Base-by-base conservation (phyloP, 2,329 filamentous ascomycete species). In the Colletotrichum cuscutae region DNA sequence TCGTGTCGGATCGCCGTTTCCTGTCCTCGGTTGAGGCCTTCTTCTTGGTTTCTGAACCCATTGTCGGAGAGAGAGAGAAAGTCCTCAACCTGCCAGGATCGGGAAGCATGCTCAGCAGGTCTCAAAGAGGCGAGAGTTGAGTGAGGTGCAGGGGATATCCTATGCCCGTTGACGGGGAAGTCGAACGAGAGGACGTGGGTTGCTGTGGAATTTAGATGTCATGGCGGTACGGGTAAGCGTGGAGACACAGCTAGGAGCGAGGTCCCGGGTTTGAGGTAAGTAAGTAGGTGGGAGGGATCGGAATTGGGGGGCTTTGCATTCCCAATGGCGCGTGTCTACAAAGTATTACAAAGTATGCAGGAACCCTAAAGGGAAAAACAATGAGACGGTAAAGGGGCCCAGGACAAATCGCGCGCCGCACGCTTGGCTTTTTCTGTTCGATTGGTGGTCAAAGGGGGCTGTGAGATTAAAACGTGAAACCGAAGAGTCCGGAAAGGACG, bases 1-100 rank as follows among this genome's bases (percentile, higher is more conserved):
- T 76, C 5, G 79, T 74, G 4, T 79, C 77, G 5, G 78, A 74
- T 42, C 74, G 65, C 9, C 64, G 68, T 30, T 60, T 65, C 15
- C 66, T 49, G 22, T 52, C 59, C 19, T 59, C 22, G 4, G 54
- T 12, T 15, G 62, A 65, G 26, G 70, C n/a, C 32, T 49, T 35
- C 12, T 64, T 30, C 22, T 22, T 49, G 15, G 42, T 6, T 2
- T 32, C 66, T 15, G 32, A 32, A 15, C n/a, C 19, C 53, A 57
- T 68, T 13, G 30, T 28, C 4, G 37, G 7, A 49, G 8, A 19
- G 5, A 15, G 13, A 42, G n/a, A 8, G 13, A 35, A 11, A 5
- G 32, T 12, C 11, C 32, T 35, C 32, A 35, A 35, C 12, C 32
- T 35, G 32, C 11, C 32, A 5, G 32, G 32, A 35, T 35, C 32